Evolutionary conservation across 306 rosid genomes (phyloP).

Genomic region (Trifolium repens): DNA sequence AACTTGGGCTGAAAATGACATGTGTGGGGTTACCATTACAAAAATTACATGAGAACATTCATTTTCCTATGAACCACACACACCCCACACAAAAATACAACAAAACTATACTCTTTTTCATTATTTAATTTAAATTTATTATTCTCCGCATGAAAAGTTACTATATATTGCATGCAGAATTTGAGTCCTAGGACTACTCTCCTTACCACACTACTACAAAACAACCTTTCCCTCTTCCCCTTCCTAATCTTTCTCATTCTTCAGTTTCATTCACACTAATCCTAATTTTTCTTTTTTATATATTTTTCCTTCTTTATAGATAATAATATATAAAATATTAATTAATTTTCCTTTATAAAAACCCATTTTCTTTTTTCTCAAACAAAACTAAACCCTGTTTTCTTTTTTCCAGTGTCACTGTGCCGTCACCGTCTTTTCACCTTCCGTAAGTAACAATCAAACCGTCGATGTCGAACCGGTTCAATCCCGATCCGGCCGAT

Average conservation of each 20-base stretch:
- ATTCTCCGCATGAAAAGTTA: constrained; percentile 41
- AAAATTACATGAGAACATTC: background rate
- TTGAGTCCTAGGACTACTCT: constrained; percentile 18
- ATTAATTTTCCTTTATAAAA: background rate
- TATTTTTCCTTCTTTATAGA: background rate
- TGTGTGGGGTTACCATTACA: background rate
- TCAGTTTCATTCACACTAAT: background rate
- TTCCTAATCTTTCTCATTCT: background rate
- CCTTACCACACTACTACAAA: background rate
- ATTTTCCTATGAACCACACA: background rate
- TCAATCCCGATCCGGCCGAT: background rate
- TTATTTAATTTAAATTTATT: background rate
- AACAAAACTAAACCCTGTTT: constrained; percentile 1
- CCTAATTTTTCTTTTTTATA: background rate
- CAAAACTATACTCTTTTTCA: background rate
- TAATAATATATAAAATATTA: background rate
- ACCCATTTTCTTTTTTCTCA: background rate
- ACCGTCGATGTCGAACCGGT: constrained; percentile 20
- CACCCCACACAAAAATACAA: background rate
- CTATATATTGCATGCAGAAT: constrained; percentile 72
- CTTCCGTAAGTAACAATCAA: background rate
- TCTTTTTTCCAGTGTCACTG: background rate
- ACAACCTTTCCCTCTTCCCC: background rate
- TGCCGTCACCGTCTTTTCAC: background rate
- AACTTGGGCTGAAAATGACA: constrained; percentile 6